phyloP scores from a whole-genome alignment of 805 yeast species.

The Wickerhamiella galacta region DNA sequence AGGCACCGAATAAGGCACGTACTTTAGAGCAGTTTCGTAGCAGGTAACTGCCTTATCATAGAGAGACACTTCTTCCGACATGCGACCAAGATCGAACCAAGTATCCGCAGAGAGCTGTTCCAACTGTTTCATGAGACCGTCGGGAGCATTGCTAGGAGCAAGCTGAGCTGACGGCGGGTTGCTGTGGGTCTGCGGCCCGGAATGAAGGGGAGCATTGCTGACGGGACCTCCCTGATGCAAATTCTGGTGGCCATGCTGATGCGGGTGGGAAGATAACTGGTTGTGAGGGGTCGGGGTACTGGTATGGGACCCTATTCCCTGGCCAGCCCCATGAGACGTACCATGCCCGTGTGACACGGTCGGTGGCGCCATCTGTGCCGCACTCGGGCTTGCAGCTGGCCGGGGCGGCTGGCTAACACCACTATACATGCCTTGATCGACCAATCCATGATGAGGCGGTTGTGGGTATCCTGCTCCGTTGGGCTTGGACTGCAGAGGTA shows the following conservation, averaged over 20 bases:
- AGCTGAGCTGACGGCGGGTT: conserved; percentile 2
- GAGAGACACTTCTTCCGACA: conserved; percentile 81
- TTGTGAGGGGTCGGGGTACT: too few species aligned
- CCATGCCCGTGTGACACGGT: too few species aligned
- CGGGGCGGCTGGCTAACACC: too few species aligned
- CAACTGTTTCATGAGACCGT: conserved; percentile 11
- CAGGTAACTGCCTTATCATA: conserved; percentile 78
- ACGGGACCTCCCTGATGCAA: background rate
- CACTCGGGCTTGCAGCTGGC: too few species aligned
- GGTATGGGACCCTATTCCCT: too few species aligned
- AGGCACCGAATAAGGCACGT: conserved; percentile 71
- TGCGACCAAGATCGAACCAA: conserved; percentile 76
- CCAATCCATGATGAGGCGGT: too few species aligned
- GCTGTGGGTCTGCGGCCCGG: background rate
- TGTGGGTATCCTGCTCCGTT: too few species aligned
- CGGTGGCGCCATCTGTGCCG: too few species aligned
- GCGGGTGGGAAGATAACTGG: conserved; percentile 12
- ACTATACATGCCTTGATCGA: too few species aligned
- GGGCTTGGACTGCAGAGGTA: too few species aligned
- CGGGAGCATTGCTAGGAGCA: conserved; percentile 5
- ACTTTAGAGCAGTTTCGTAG: conserved; percentile 73
- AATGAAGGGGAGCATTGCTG: background rate
- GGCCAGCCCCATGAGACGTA: too few species aligned
- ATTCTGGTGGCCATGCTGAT: conserved; percentile 7
- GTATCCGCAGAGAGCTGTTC: conserved; percentile 32